Base-by-base conservation (phyloP, 192 early-diverging fungal genomes). In the Phlyctochytrium bullatum region DNA sequence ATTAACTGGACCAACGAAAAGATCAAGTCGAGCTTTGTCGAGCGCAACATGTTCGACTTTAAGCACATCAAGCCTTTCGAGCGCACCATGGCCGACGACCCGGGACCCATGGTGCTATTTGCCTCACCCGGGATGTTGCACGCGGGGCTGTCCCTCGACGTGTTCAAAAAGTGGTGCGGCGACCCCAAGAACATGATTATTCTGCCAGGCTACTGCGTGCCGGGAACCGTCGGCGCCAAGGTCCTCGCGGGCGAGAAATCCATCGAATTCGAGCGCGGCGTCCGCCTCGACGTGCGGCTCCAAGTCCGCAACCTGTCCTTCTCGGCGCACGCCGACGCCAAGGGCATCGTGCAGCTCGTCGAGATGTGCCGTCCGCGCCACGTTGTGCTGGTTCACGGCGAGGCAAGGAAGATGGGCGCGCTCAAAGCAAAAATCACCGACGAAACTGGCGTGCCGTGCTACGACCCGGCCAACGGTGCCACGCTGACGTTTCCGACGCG, bases 1-100 rank as follows among this genome's bases (percentile, higher is more conserved):
- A 94, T 99, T 69, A 90, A 89, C 66, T 99, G 97, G 97, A 98
- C 95, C 24, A 97, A 97, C 76, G 91, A 98, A 80, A 96, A 96
- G 71, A 92, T 99, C 74, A 96, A 94, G 73, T 81, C 83, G 28
- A 91, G 90, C 2, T 96, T 97, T 86, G 92, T 92, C 2, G 87
- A 95, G 4, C 76, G 77, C 66, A 99, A 98, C 68, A 91, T 92
- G 88, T 99, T 99, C 79, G 95, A 97, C 68, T 99, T 97, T 76
- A 92, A 93, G 68, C 86, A 93, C 65, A 95, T 99, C 61, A 88
- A 91, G 60, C 77, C 91, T 1, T 97, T 90, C 89, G 86, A 91
- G 54, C 80, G 80, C 6, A 76, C 79, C 3, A 88, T 57, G 34
- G 79, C 83, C 0, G 91, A 93, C 56, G 67, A 86, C n/a, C 90